Base-by-base conservation (phyloP, 139 green algal genomes). In the Mychonastes homosphaera region DNA sequence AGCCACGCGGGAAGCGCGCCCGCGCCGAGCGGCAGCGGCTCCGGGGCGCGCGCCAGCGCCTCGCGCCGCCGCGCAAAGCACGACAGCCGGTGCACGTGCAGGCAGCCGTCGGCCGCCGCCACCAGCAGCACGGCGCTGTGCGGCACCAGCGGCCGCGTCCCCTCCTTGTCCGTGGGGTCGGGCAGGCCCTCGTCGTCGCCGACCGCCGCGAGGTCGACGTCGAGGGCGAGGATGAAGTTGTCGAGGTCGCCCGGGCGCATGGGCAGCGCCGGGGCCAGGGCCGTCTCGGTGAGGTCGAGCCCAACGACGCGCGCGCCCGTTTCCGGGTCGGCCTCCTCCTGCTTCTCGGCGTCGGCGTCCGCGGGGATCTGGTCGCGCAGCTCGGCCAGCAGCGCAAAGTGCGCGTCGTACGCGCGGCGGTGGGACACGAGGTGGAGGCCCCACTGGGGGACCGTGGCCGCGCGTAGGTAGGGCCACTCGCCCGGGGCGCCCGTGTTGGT, bases 401-500 rank as follows among this genome's bases (percentile, higher is more conserved):
- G 39, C 28, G 60, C 61, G 34, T 67, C 61, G 19, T 12, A 33
- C 1, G 30, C 29, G 21, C 47, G 45, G 27, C 61, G 50, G 30
- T 67, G 51, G n/a, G 13, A 13, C 18, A 61, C 24, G 2, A 67
- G 41, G 3, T 45, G 12, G 19, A 67, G 61, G 12, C 54, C 16
- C 61, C 61, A 67, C 29, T 39, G 40, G 19, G 50, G 51, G 18
- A 67, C 51, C 28, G 36, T 56, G 9, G 45, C 43, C 13, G n/a
- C 27, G 2, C 32, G 21, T 21, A 67, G 39, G 61, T 67, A 67
- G 16, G 61, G 61, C 61, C 61, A 67, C 24, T 53, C 26, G 28
- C 50, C 30, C 6, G 24, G 18, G 26, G 23, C 39, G n/a, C 61
- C 41, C 51, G 4, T 41, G 26, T 10, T 55, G 40, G 38, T 67